Evolutionary conservation across 2,329 filamentous ascomycete species (phyloP), one percentile per base, ranked within the genome.

Genomic region (Phoma sp.): DNA sequence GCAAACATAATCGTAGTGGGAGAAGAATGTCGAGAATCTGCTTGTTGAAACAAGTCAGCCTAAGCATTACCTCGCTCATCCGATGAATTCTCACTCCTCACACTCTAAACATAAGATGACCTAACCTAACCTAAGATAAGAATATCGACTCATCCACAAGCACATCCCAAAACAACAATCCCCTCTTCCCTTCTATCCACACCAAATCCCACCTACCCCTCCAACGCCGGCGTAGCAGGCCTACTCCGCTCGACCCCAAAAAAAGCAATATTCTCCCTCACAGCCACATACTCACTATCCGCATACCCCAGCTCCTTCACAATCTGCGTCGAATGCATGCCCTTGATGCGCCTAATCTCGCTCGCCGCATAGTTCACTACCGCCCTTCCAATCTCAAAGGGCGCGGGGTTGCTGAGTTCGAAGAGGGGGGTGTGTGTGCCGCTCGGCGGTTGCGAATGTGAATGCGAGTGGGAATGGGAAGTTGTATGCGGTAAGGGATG

Each of bases 241-340:
- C 74, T 69, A 57, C 68, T 73, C 63, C 67, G 70, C 62, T 75
- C 72, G 1, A 69, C 38, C 1, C 66, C 72, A 47, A 90, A 88
- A 63, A 96, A 87, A 37, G 91, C 92, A 58, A 97, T 88, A 65
- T 96, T 93, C 74, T 96, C 92, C 59, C 92, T 82, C 68, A 95
- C 81, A 9, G 92, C 93, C 33, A 98, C 89, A 76, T 98, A 97
- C 76, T 98, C 92, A 68, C 90, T 96, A 73, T 97, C 93, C 17
- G 92, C 91, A 76, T 97, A 99, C 3, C 93, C 95, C 26, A 99
- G 78, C 37, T 95, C 79, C 9, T 83, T 82, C 40, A 87, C 82
- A 59, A 99, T 97, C 71, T 96, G 89, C 5, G 82, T 84, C 70
- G 92, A 96, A 72, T 90, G 87, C 61, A 89, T 81, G 1, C 95